Evolutionary conservation across 139 green algal genomes (phyloP), one percentile per base, ranked within the genome.

Genomic region (Coelastrella sp.): DNA sequence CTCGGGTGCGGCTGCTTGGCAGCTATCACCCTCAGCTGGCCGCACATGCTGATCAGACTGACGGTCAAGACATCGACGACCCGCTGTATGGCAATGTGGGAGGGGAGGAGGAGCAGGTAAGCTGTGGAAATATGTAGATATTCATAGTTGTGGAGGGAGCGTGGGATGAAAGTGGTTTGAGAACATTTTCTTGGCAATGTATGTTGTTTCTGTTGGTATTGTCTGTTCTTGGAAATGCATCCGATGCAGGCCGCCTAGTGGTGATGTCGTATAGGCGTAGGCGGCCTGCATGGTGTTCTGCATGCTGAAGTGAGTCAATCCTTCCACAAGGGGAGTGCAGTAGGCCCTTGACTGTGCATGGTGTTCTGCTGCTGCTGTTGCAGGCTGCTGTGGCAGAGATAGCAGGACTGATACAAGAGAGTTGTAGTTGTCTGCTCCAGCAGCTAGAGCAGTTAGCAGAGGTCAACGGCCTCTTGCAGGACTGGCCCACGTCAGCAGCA

Each of bases 71-170:
- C 88, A 96, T 98, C 20, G 93, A 96, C 27, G 96, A 98, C 89
- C 93, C 96, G 7, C 91, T 98, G 56, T 98, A 98, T 86, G 96
- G 96, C 68, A 98, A 98, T 82, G 76, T 89, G 0, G 95, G 93
- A 0, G 94, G 93, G 6, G 65, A 90, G 5, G 90, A 94, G 9
- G 95, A 98, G 90, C 57, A 94, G 92, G 95, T 97, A 27, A 15
- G 91, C 11, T 27, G 14, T 73, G 8, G 8, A 78, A 25, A n/a
- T 9, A 24, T 11, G n/a, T n/a, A n/a, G n/a, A n/a, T n/a, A n/a
- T n/a, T n/a, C n/a, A n/a, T n/a, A n/a, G n/a, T n/a, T n/a, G n/a
- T n/a, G n/a, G n/a, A n/a, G n/a, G n/a, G n/a, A n/a, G n/a, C n/a
- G n/a, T n/a, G n/a, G n/a, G n/a, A n/a, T n/a, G n/a, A n/a, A n/a